A percentile compares a stretch with the other conserved stretches of the same genome.
phyloP scores from a whole-genome alignment of 1,139 yeast species.

The Geotrichum aggregatum region DNA sequence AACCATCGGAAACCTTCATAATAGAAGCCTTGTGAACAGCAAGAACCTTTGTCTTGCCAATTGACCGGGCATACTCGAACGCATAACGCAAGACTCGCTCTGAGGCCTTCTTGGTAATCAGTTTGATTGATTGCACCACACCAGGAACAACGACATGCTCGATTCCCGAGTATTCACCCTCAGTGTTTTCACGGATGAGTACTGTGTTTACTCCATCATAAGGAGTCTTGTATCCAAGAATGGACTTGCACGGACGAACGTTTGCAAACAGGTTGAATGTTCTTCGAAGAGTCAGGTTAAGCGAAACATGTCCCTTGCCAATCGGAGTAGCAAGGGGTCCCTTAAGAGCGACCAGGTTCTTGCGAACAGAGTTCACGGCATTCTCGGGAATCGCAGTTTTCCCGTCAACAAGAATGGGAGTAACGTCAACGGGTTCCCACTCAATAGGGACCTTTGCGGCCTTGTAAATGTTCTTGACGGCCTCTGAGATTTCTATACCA shows the following conservation, averaged over 20 bases:
- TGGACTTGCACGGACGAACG: slow-evolving; percentile 83
- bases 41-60: slow-evolving; percentile 87
- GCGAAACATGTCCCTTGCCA: slow-evolving; percentile 69
- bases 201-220: slow-evolving; percentile 86
- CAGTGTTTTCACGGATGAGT: slow-evolving; percentile 93
- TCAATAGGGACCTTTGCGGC: slow-evolving; percentile 85
- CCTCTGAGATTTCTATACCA: slow-evolving; percentile 92
- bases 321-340: slow-evolving; percentile 93
- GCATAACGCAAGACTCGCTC: slow-evolving; percentile 98
- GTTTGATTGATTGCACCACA: slow-evolving; percentile 93
- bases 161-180: slow-evolving; percentile 97
- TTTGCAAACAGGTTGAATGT: slow-evolving; percentile 94
- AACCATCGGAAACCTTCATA: slow-evolving; percentile 98
- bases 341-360: slow-evolving; percentile 95
- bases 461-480: slow-evolving; percentile 85
- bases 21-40: slow-evolving; percentile 99
- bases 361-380: slow-evolving; percentile 85
- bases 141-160: slow-evolving; percentile 98
- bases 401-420: slow-evolving; percentile 54
- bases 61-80: slow-evolving; percentile 87
- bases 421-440: slow-evolving; percentile 87
- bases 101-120: slow-evolving; percentile 89
- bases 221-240: slow-evolving; percentile 91
- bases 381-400: slow-evolving; percentile 55
- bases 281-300: slow-evolving; percentile 94